A percentile compares a stretch with the other conserved stretches of the same genome.
These are phyloP conservation scores for Ramularia collo-cygni DNA, from an alignment of 2,329 filamentous ascomycete genomes.

Conservation along the genomic window DNA sequence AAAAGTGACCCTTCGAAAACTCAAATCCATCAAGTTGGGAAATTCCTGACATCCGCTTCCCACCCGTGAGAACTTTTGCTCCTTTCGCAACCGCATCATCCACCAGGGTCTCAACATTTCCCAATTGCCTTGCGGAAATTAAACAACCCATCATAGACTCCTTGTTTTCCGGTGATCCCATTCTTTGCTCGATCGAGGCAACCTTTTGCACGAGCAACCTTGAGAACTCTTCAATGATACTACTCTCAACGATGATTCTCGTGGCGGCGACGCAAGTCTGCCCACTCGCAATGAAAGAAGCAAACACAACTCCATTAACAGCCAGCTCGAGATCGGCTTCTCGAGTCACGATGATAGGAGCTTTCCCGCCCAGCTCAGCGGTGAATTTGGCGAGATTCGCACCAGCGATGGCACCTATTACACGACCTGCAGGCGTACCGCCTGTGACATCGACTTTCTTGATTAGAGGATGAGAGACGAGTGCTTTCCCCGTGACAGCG, in stretches of 20 bases:
- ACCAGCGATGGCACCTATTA: constrained; percentile 59
- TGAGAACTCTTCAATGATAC: constrained; percentile 53
- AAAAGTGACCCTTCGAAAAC: constrained; percentile 47
- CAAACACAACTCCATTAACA: constrained; percentile 57
- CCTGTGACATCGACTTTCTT: constrained; percentile 75
- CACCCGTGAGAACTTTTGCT: constrained; percentile 38
- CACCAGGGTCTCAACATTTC: constrained; percentile 56
- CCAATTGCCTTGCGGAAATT: constrained; percentile 55
- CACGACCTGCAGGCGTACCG: constrained; percentile 62
- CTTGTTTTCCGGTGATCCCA: constrained; percentile 63
- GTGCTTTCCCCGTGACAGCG: constrained; percentile 60
- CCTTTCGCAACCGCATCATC: constrained; percentile 59
- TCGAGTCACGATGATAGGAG: constrained; percentile 52
- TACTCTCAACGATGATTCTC: constrained; percentile 45
- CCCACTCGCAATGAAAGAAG: constrained; percentile 50
- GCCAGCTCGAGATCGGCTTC: constrained; percentile 29
- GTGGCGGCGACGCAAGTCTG: constrained; percentile 53
- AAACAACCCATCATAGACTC: constrained; percentile 59
- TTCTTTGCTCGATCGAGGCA: constrained; percentile 58
- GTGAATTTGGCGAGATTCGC: constrained; percentile 57
- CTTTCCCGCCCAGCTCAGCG: constrained; percentile 53
- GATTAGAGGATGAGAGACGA: constrained; percentile 61
- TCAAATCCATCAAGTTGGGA: constrained; percentile 47
- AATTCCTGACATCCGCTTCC: constrained; percentile 38
- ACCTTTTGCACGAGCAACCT: constrained; percentile 52